phyloP scores from a whole-genome alignment of 169 alveolate genomes.

The Cryptosporidium parvum region DNA sequence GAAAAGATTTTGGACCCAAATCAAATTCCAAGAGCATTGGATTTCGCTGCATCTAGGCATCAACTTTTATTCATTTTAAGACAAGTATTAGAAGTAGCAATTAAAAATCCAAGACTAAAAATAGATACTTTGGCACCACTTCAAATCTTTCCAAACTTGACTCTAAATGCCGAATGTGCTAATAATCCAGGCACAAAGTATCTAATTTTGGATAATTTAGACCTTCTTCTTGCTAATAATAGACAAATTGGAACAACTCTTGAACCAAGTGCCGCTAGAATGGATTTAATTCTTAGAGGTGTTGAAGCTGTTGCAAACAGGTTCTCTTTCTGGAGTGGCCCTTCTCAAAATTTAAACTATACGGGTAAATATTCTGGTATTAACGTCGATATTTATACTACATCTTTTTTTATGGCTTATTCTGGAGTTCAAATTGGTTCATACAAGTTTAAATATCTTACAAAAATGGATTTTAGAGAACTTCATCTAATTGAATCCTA shows the following conservation, averaged over 20 bases:
- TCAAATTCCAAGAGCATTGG: conserved; percentile 51
- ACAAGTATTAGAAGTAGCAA: conserved; percentile 16
- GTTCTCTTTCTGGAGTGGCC: conserved; percentile 71
- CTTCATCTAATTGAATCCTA: conserved; percentile 45
- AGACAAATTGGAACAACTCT: conserved; percentile 41
- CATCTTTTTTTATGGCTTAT: conserved; percentile 51
- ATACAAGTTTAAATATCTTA: conserved; percentile 33
- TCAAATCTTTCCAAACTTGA: conserved; percentile 31
- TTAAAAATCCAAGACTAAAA: conserved; percentile 19
- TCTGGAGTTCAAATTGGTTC: conserved; percentile 40
- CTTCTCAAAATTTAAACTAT: conserved; percentile 16
- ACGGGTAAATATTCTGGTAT: conserved; percentile 39
- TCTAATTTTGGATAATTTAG: conserved; percentile 34
- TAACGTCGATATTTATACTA: conserved; percentile 8
- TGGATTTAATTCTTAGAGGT: conserved; percentile 58
- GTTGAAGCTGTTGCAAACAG: conserved; percentile 68
- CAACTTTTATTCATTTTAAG: conserved; percentile 55
- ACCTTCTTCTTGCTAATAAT: conserved; percentile 47
- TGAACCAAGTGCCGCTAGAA: conserved; percentile 28
- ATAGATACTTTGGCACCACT: conserved; percentile 59
- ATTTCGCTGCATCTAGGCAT: conserved; percentile 53
- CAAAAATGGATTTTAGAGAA: conserved; percentile 62
- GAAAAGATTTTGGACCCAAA: conserved; percentile 22
- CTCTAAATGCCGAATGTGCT: conserved; percentile 67
- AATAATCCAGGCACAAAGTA: conserved; percentile 62